Evolutionary conservation across 176 grass and related monocot species (phyloP), one percentile per base, ranked within the genome.

Genomic region (Oryza longistaminata): DNA sequence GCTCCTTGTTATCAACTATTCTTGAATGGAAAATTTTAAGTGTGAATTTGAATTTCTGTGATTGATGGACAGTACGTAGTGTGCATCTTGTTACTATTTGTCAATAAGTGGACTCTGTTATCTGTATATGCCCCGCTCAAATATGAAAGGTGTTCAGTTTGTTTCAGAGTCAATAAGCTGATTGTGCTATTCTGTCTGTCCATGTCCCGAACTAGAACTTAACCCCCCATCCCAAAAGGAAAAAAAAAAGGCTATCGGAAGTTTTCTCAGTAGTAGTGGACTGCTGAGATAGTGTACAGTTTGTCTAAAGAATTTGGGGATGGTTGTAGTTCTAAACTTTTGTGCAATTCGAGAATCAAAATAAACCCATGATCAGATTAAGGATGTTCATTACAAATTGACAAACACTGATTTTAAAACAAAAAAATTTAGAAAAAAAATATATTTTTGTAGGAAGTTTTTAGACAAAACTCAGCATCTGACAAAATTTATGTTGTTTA

Each of bases 101-200:
- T 61, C 80, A 44, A 68, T 78, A 64, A 90, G 31, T 3, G 8
- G 11, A 50, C 12, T 75, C 3, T n/a, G 27, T 24, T 68, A 69
- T 9, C 19, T 74, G 16, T 90, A 39, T 82, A 66, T 76, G 19
- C 17, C 49, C 25, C 46, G 16, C 17, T 60, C 5, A 12, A 21
- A 39, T 83, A 78, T 87, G 78, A 86, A 66, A 66, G 33, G 24
- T 16, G 17, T 70, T 78, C 33, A 66, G 14, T 62, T 35, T 64
- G 19, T 70, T 77, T 75, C 7, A 16, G 50, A 45, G 2, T 11
- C 39, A 40, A 40, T 40, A 40, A 40, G 39, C 7, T 7, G 39
- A 40, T 7, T 40, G 39, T 40, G 39, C 7, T 40, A 39, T 31
- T 31, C 1, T 26, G 48, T 48, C 53, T 70, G 17, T 50, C 29